A percentile compares a stretch with the other conserved stretches of the same genome.
Evolutionary conservation across 1,139 yeast species (phyloP).

Genomic region (Suhomyces maxii): DNA sequence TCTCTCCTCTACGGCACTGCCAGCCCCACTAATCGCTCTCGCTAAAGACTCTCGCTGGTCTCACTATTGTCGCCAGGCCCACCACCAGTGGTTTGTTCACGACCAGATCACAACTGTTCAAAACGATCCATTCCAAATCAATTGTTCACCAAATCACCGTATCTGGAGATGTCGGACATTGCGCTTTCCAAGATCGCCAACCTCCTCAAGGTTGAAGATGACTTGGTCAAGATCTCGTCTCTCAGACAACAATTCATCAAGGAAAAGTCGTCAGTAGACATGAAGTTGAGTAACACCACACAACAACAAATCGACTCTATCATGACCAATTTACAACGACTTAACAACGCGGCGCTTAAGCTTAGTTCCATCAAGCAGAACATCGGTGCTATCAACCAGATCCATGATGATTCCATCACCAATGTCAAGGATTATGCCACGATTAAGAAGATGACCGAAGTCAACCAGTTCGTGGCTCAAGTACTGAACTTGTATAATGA

Average conservation of each 20-base stretch:
- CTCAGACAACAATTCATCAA: constrained; percentile 61
- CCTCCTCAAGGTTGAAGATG: constrained; percentile 52
- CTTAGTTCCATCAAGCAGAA: constrained; percentile 53
- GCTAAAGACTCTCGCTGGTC: no score
- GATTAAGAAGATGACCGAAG: constrained; percentile 60
- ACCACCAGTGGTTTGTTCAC: no score
- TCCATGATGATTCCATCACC: constrained; percentile 54
- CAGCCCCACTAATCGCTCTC: no score
- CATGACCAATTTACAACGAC: constrained; percentile 37
- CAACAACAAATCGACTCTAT: constrained; percentile 59
- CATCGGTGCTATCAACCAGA: constrained; percentile 57
- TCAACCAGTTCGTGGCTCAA: constrained; percentile 71
- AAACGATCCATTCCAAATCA: background rate
- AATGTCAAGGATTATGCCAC: constrained; percentile 58
- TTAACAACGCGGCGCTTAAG: constrained; percentile 37
- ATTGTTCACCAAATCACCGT: background rate
- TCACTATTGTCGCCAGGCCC: no score
- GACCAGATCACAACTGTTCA: background rate
- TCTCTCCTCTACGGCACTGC: no score
- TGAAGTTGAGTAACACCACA: constrained; percentile 65
- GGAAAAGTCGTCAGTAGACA: constrained; percentile 73
- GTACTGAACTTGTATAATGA: constrained; percentile 66
- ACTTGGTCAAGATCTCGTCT: constrained; percentile 54
- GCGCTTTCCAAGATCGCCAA: constrained; percentile 47
- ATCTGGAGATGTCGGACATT: constrained; percentile 38